Conservation (phyloP, 23 red algal genomes). For the Cyanidium caldarium region DNA sequence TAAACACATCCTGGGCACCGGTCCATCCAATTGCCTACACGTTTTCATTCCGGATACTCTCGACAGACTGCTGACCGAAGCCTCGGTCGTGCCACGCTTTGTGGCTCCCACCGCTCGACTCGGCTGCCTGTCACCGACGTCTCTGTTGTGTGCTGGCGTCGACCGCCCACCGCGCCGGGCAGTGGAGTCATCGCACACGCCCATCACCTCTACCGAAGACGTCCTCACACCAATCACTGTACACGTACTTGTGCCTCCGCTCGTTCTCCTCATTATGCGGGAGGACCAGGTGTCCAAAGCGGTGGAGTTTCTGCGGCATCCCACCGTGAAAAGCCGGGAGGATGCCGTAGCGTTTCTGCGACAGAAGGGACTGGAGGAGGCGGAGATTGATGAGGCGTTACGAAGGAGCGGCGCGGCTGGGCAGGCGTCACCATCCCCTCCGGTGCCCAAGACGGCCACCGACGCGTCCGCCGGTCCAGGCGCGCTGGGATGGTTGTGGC, state of each 20-base stretch:
- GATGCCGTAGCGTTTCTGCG: constrained; percentile 4
- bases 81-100: too few relatives aligned
- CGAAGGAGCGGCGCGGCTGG: neutral
- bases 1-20: too few relatives aligned
- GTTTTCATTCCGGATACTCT: too few relatives aligned
- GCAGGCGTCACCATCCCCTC: neutral
- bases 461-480: neutral
- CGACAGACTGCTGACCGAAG: too few relatives aligned
- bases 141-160: too few relatives aligned
- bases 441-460: neutral
- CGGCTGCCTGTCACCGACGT: too few relatives aligned
- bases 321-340: neutral
- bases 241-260: neutral
- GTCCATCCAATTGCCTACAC: too few relatives aligned
- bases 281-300: neutral
- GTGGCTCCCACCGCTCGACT: too few relatives aligned
- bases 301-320: neutral
- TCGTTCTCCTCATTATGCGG: neutral
- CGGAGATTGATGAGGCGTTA: constrained; percentile 13
- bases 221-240: neutral
- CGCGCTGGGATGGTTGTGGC: neutral
- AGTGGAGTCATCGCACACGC: too few relatives aligned
- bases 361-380: neutral
- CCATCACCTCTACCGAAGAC: neutral
- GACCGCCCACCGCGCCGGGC: too few relatives aligned